phyloP scores from a whole-genome alignment of 148 eudicot species.

The Rhododendron griersonianum region DNA sequence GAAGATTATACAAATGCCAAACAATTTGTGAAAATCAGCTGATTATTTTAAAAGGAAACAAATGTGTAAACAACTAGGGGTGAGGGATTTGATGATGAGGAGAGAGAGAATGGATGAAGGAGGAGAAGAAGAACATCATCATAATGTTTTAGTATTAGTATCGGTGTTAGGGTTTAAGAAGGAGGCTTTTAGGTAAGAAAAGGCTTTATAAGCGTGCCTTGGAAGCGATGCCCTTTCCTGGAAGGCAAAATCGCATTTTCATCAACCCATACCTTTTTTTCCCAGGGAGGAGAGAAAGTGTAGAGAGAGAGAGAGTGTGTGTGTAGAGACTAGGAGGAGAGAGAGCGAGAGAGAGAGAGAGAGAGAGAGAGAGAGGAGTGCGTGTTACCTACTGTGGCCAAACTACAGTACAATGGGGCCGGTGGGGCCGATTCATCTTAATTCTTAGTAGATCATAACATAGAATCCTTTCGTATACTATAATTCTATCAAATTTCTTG shows the following conservation, averaged over 20 bases:
- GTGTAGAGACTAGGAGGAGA: not conserved
- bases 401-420: not conserved
- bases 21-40: not conserved
- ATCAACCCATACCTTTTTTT: not conserved
- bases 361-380: slow-evolving; percentile 6
- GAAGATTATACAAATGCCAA: not conserved
- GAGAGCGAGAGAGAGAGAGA: not conserved
- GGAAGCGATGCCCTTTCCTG: slow-evolving; percentile 46
- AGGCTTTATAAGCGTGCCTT: slow-evolving; percentile 44
- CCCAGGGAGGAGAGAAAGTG: not conserved
- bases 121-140: slow-evolving; percentile 9
- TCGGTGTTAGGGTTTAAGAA: not conserved
- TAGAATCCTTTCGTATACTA: too few species aligned
- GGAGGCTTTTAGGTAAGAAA: not conserved
- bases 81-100: slow-evolving; percentile 18
- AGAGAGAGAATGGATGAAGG: slow-evolving; percentile 8
- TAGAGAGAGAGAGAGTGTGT: not conserved
- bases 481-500: too few species aligned
- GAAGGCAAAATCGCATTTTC: slow-evolving; percentile 19
- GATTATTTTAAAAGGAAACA: not conserved
- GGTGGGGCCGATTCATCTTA: not conserved
- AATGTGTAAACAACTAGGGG: not conserved
- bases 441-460: not conserved
- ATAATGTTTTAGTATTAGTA: not conserved
- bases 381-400: not conserved